These are phyloP conservation scores for Podospora appendiculata DNA, from an alignment of 495 filamentous ascomycete species.

Conservation along the genomic window DNA sequence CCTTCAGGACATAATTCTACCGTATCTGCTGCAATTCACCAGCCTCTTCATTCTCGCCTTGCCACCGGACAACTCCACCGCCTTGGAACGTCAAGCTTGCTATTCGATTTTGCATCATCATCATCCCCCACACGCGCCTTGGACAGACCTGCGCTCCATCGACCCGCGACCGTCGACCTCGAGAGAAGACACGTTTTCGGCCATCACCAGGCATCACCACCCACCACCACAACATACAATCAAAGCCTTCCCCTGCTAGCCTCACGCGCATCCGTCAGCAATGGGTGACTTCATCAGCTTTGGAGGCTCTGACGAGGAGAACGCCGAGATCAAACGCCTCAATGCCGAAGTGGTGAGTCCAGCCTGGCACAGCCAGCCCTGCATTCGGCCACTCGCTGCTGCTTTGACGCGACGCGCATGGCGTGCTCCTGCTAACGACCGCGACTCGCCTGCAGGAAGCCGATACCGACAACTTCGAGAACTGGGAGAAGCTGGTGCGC, in stretches of 20 bases:
- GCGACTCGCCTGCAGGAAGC: conserved; percentile 38
- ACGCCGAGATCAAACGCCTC: conserved; percentile 73
- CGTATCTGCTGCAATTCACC: neutral
- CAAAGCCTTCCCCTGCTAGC: no score
- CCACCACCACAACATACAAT: no score
- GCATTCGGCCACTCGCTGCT: neutral
- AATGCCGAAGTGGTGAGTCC: conserved; percentile 69
- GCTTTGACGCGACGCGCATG: neutral
- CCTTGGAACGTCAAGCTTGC: no score
- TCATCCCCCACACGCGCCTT: no score
- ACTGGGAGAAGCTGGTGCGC: conserved; percentile 88
- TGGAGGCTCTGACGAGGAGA: conserved; percentile 77
- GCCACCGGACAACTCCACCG: no score
- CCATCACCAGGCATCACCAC: no score
- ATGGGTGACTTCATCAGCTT: conserved; percentile 50
- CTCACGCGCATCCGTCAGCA: neutral
- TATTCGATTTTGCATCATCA: no score
- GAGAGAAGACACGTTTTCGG: no score
- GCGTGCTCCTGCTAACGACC: neutral
- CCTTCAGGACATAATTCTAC: no score
- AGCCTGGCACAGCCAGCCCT: neutral
- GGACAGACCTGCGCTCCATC: no score
- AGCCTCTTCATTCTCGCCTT: neutral
- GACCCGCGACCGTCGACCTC: no score
- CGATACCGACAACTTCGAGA: conserved; percentile 86